Conservation (phyloP, 2,329 filamentous ascomycete genomes). For the Botrytis aclada region DNA sequence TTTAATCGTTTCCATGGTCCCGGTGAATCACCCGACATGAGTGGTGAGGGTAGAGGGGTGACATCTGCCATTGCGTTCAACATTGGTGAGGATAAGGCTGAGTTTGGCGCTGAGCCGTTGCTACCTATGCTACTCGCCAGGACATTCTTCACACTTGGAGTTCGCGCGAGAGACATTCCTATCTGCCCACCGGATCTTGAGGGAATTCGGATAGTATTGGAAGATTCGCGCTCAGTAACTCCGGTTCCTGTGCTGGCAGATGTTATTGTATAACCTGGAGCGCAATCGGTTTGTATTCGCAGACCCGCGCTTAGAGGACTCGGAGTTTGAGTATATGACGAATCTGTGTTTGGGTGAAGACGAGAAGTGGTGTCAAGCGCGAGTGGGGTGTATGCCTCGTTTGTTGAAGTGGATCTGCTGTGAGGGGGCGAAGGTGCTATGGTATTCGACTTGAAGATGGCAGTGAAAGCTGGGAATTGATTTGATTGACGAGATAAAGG, state of each 20-base stretch:
- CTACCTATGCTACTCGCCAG: conserved; percentile 48
- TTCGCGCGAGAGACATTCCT: conserved; percentile 50
- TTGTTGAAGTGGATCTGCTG: conserved; percentile 19
- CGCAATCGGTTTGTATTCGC: conserved; percentile 40
- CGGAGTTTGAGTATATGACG: conserved; percentile 18
- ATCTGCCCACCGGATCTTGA: conserved; percentile 25
- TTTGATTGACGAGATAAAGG: conserved; percentile 8
- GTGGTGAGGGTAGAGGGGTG: conserved; percentile 74
- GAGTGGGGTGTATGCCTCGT: conserved; percentile 23
- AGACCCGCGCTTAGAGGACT: conserved; percentile 36
- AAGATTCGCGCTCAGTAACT: conserved; percentile 24
- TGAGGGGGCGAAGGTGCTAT: conserved; percentile 41
- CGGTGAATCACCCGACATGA: conserved; percentile 62
- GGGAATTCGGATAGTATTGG: conserved; percentile 20
- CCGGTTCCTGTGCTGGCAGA: conserved; percentile 27
- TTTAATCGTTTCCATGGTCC: conserved; percentile 61
- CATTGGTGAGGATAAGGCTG: conserved; percentile 68
- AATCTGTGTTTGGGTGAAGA: conserved; percentile 22
- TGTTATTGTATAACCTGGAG: conserved; percentile 31
- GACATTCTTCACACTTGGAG: conserved; percentile 58
- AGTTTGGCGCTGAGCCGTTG: conserved; percentile 56
- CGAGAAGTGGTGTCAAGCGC: conserved; percentile 32
- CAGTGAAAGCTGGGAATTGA: conserved; percentile 13
- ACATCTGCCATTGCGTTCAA: conserved; percentile 74
- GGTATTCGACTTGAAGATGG: conserved; percentile 41